A percentile compares a stretch with the other conserved stretches of the same genome.
These are phyloP conservation scores for Protostelium mycophagum DNA, from an alignment of 78 protist genomes.

Conservation along the genomic window DNA sequence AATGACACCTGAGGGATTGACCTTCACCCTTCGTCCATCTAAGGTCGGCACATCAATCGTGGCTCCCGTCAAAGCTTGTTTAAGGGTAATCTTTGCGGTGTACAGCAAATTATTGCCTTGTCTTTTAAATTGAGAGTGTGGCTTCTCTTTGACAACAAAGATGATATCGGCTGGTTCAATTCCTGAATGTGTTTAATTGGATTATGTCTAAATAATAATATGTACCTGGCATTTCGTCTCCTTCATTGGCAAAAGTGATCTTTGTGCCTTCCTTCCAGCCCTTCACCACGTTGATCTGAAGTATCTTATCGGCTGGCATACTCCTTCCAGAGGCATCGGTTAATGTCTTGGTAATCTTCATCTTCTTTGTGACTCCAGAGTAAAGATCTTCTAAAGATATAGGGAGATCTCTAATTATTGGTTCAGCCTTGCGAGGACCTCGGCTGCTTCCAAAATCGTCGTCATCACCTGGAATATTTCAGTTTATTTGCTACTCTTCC, in stretches of 20 bases:
- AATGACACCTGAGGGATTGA: slow-evolving; percentile 9
- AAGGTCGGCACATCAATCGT: slow-evolving; percentile 6
- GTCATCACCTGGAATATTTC: not conserved
- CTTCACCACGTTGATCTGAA: slow-evolving; percentile 52
- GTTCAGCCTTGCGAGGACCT: slow-evolving; percentile 18
- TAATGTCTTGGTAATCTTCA: not conserved
- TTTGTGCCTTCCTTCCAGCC: slow-evolving; percentile 59
- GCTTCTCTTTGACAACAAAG: slow-evolving; percentile 35
- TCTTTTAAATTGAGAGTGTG: slow-evolving; percentile 44
- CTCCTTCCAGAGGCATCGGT: not conserved
- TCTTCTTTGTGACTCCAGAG: slow-evolving; percentile 26
- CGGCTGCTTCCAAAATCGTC: not conserved
- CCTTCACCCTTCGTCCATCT: slow-evolving; percentile 22
- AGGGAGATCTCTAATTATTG: slow-evolving; percentile 29
- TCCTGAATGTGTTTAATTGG: slow-evolving; percentile 9
- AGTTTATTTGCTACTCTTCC: not conserved
- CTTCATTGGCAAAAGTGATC: slow-evolving; percentile 21
- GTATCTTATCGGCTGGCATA: slow-evolving; percentile 30
- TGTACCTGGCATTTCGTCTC: slow-evolving; percentile 32
- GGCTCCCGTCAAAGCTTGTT: slow-evolving; percentile 26
- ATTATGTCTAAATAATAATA: not conserved
- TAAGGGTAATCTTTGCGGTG: slow-evolving; percentile 15
- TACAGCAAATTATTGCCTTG: slow-evolving; percentile 28
- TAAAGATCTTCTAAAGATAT: slow-evolving; percentile 47
- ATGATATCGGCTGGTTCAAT: slow-evolving; percentile 43